Conservation (phyloP, 768 basidiomycete genomes). For the Lentinula raphanica region DNA sequence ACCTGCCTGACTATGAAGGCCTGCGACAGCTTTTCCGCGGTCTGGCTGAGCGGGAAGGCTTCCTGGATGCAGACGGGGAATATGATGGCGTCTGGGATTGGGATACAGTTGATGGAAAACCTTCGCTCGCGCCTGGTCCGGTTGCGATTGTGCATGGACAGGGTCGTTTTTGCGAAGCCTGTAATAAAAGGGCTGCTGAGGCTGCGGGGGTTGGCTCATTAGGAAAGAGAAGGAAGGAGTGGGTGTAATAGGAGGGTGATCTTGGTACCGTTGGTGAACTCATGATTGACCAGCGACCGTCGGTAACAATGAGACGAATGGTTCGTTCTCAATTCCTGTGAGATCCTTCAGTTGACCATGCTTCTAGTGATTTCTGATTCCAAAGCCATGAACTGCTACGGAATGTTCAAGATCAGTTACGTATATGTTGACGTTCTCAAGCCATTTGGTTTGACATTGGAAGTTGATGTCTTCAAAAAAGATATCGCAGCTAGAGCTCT, state of each 20-base stretch:
- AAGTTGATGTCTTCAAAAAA: background rate
- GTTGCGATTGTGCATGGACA: background rate
- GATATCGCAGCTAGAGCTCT: background rate
- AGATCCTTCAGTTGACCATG: background rate
- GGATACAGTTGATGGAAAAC: conserved; percentile 13
- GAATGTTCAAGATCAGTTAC: background rate
- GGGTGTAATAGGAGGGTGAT: background rate
- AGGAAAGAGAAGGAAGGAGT: conserved; percentile 3
- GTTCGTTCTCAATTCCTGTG: too few relatives aligned
- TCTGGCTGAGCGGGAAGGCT: conserved; percentile 47
- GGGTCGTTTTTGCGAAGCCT: conserved; percentile 7
- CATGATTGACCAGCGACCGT: background rate
- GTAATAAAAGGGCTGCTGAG: conserved; percentile 7
- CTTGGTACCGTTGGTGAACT: background rate
- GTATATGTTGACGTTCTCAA: background rate
- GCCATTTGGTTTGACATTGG: background rate
- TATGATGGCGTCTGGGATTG: conserved; percentile 45
- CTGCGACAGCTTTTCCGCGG: conserved; percentile 67
- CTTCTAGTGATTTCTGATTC: background rate
- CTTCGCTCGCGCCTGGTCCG: background rate
- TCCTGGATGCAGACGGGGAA: conserved; percentile 25
- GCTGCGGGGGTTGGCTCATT: conserved; percentile 1
- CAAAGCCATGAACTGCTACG: background rate
- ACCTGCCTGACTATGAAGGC: conserved; percentile 85
- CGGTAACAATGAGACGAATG: background rate